Evolutionary conservation across 495 filamentous ascomycete species (phyloP).

Genomic region (Hyaloscypha hepaticicola): DNA sequence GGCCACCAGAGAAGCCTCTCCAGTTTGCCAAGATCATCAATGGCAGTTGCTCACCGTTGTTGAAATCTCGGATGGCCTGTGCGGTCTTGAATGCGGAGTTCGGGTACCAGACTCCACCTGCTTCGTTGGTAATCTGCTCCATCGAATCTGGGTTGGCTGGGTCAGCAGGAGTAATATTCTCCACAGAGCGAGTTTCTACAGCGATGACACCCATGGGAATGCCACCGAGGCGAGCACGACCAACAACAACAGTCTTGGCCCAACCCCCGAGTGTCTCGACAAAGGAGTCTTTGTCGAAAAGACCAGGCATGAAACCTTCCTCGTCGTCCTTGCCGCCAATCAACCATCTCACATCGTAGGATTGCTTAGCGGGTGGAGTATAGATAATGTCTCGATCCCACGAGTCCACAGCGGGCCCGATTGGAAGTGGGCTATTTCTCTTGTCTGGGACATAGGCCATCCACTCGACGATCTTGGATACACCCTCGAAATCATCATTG

Average conservation of each 20-base stretch:
- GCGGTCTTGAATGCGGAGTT: slow-evolving; percentile 99
- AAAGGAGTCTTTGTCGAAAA: slow-evolving; percentile 96
- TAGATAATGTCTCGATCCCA: slow-evolving; percentile 94
- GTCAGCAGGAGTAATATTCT: slow-evolving; percentile 97
- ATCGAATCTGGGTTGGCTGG: slow-evolving; percentile 97
- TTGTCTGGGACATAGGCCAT: slow-evolving; percentile 94
- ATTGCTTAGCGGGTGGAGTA: slow-evolving; percentile 78
- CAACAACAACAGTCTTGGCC: slow-evolving; percentile 95
- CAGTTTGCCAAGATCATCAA: slow-evolving; percentile 99
- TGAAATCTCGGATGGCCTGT: slow-evolving; percentile 98
- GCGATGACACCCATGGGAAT: slow-evolving; percentile 99
- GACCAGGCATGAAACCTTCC: slow-evolving; percentile 78
- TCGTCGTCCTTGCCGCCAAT: slow-evolving; percentile 89
- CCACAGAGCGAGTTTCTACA: slow-evolving; percentile 91
- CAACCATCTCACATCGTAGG: slow-evolving; percentile 93
- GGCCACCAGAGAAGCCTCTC: slow-evolving; percentile 98
- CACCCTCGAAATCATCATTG: slow-evolving; percentile 95
- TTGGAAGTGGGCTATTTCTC: slow-evolving; percentile 84
- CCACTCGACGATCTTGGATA: slow-evolving; percentile 97
- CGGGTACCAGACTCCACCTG: slow-evolving; percentile 98
- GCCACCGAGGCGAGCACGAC: slow-evolving; percentile 93
- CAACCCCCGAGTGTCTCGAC: slow-evolving; percentile 95
- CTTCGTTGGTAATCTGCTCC: slow-evolving; percentile 89
- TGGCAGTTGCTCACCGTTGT: slow-evolving; percentile 96
- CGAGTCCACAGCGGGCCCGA: slow-evolving; percentile 76